Conservation (phyloP, 1,139 yeast species). For the Hansenula sp. region DNA sequence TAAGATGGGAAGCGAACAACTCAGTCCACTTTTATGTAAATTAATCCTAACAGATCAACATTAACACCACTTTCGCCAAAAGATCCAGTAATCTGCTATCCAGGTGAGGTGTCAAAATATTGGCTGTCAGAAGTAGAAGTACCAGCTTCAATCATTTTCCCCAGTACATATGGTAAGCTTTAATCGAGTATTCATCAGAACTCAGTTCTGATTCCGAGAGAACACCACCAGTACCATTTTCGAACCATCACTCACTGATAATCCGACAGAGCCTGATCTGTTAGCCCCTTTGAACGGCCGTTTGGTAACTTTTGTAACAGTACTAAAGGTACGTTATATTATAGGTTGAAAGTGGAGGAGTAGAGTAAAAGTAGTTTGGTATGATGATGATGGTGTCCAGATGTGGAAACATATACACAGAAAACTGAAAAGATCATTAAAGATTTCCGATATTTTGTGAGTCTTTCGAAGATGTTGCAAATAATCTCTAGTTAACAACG, state of each 20-base stretch:
- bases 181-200: slow-evolving; percentile 7
- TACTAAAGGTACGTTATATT: too few species aligned
- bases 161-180: slow-evolving; percentile 7
- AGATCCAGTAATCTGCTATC: slow-evolving; percentile 8
- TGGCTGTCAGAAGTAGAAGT: slow-evolving; percentile 3
- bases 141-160: slow-evolving; percentile 6
- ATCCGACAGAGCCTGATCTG: slow-evolving; percentile 5
- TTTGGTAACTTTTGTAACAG: slow-evolving; percentile 3
- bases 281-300: slow-evolving; percentile 4
- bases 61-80: slow-evolving; percentile 8
- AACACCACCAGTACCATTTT: slow-evolving; percentile 7
- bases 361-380: too few species aligned
- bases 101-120: slow-evolving; percentile 5
- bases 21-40: too few species aligned
- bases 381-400: too few species aligned
- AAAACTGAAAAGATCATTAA: too few species aligned
- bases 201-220: neutral
- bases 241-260: slow-evolving; percentile 7
- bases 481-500: too few species aligned
- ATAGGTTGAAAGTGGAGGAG: too few species aligned
- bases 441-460: too few species aligned
- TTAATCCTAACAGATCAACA: slow-evolving; percentile 8
- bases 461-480: too few species aligned
- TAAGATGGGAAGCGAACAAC: too few species aligned
- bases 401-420: too few species aligned